Percentiles rank a stretch among this genome's conserved stretches.
Conservation (phyloP, 768 basidiomycete species). For the Leucocoprinus sp. region DNA sequence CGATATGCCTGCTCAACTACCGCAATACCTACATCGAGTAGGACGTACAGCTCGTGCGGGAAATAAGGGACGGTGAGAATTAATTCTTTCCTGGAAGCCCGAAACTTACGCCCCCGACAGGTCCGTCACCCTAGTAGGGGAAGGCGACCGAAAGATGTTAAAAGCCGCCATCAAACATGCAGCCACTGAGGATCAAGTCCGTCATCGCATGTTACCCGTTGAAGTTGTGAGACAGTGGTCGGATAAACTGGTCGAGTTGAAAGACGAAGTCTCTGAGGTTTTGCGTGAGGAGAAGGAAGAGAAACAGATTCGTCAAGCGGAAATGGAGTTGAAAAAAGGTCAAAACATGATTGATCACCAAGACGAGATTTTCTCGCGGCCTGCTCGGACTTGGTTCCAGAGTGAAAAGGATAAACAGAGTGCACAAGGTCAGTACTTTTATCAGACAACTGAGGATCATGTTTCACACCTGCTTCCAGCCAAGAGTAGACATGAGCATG, state of each 20-base stretch:
- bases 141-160: conserved; percentile 92
- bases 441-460: neutral
- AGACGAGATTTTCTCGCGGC: conserved; percentile 86
- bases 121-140: conserved; percentile 92
- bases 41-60: conserved; percentile 97
- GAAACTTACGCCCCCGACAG: conserved; percentile 28
- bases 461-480: conserved; percentile 33
- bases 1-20: conserved; percentile 91
- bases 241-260: conserved; percentile 59
- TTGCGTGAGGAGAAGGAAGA: conserved; percentile 93
- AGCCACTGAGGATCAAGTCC: conserved; percentile 66
- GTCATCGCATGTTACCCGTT: conserved; percentile 79
- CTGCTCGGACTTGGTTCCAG: conserved; percentile 99
- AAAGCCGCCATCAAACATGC: conserved; percentile 93
- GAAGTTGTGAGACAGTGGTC: conserved; percentile 69
- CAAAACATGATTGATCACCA: conserved; percentile 94
- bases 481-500: conserved; percentile 69
- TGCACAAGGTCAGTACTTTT: conserved; percentile 52
- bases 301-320: conserved; percentile 81
- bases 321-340: conserved; percentile 94
- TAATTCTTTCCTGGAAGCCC: neutral
- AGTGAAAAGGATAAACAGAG: conserved; percentile 72
- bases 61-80: conserved; percentile 67
- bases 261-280: conserved; percentile 70
- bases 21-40: conserved; percentile 94